Percentiles rank a stretch among this genome's conserved stretches.
phyloP scores from a whole-genome alignment of 2,329 filamentous ascomycete species.

The Dactylellina sp. region DNA sequence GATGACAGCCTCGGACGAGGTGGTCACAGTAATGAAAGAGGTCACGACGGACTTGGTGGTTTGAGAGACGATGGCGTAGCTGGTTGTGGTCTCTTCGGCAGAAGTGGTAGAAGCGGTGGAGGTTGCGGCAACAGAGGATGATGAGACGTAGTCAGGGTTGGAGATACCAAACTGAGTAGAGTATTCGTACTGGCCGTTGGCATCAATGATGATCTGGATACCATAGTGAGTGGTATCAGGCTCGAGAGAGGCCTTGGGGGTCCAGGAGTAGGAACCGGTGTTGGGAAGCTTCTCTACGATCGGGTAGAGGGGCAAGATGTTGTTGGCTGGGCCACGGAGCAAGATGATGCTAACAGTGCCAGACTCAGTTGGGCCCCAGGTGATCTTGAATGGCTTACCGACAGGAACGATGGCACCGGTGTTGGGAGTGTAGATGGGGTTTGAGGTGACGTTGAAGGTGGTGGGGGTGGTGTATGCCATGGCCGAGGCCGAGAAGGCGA shows the following conservation, averaged over 20 bases:
- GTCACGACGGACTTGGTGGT: slow-evolving; percentile 59
- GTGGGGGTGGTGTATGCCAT: slow-evolving; percentile 60
- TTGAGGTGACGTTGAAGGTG: slow-evolving; percentile 65
- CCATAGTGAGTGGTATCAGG: slow-evolving; percentile 70
- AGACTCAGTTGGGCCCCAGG: slow-evolving; percentile 68
- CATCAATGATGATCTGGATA: slow-evolving; percentile 72
- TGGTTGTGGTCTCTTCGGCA: slow-evolving; percentile 49
- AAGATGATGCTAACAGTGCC: slow-evolving; percentile 71
- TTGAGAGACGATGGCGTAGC: slow-evolving; percentile 46
- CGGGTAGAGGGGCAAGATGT: slow-evolving; percentile 67
- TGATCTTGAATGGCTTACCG: slow-evolving; percentile 71
- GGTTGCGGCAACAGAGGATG: slow-evolving; percentile 52
- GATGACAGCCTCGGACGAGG: slow-evolving; percentile 37
- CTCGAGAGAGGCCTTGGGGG: slow-evolving; percentile 67
- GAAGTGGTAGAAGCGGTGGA: slow-evolving; percentile 33
- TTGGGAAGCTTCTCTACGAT: slow-evolving; percentile 70
- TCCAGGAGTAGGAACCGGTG: slow-evolving; percentile 70
- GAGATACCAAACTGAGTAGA: slow-evolving; percentile 73
- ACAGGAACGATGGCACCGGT: slow-evolving; percentile 69
- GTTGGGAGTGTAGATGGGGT: slow-evolving; percentile 69
- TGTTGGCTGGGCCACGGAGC: slow-evolving; percentile 70
- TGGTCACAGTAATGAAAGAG: slow-evolving; percentile 47
- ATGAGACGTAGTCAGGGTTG: slow-evolving; percentile 61
- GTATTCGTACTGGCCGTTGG: slow-evolving; percentile 72
- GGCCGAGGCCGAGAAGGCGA: slow-evolving; percentile 60